Percentiles rank a stretch among this genome's conserved stretches.
phyloP scores from a whole-genome alignment of 2,329 filamentous ascomycete genomes.

The Epichloe scottii region DNA sequence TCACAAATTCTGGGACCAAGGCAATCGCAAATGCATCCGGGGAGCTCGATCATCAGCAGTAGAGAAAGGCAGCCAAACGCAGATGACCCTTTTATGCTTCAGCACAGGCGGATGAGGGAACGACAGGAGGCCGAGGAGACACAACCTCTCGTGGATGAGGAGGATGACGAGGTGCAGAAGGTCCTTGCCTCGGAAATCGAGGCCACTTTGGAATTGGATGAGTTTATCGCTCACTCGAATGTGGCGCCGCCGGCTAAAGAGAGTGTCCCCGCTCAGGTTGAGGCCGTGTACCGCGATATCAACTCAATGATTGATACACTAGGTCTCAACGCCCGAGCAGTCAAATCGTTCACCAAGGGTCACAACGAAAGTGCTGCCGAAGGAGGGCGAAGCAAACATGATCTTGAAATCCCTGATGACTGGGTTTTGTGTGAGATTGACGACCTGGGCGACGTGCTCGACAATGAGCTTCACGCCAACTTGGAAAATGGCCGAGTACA shows the following conservation, averaged over 20 bases:
- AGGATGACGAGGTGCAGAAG: conserved; percentile 55
- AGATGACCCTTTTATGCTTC: conserved; percentile 35
- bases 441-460: conserved; percentile 52
- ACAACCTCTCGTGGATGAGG: conserved; percentile 50
- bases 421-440: conserved; percentile 69
- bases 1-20: conserved; percentile 37
- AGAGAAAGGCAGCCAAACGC: conserved; percentile 21
- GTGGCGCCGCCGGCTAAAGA: conserved; percentile 39
- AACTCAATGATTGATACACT: conserved; percentile 92
- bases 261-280: conserved; percentile 49
- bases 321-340: conserved; percentile 65
- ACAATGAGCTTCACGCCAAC: conserved; percentile 47
- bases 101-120: conserved; percentile 39
- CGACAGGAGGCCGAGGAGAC: conserved; percentile 45
- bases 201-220: conserved; percentile 49
- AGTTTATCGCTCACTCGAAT: conserved; percentile 53
- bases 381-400: conserved; percentile 45
- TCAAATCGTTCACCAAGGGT: conserved; percentile 53
- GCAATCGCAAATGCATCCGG: conserved; percentile 24
- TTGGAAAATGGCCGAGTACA: conserved; percentile 58
- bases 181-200: conserved; percentile 48
- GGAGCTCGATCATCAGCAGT: conserved; percentile 26
- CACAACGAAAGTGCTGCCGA: conserved; percentile 46
- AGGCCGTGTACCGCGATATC: conserved; percentile 64
- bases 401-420: conserved; percentile 55